A percentile compares a stretch with the other conserved stretches of the same genome.
Conservation (phyloP, 768 basidiomycete species). For the Vararia minispora region DNA sequence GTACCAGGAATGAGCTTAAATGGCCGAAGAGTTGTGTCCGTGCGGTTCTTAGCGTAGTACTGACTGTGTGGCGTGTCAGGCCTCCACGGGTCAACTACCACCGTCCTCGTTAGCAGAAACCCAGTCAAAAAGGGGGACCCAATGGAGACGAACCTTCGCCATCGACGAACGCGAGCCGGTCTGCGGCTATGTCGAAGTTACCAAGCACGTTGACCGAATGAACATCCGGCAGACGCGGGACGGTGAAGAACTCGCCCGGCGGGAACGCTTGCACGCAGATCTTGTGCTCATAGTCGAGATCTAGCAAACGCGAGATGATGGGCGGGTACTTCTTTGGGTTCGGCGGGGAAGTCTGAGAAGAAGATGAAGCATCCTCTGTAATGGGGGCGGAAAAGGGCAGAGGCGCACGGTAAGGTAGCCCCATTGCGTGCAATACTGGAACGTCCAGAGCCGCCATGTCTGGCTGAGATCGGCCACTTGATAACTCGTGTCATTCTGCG, state of each 20-base stretch:
- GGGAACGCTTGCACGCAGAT: slow-evolving; percentile 67
- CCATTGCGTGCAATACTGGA: slow-evolving; percentile 94
- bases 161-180: slow-evolving; percentile 81
- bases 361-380: neutral
- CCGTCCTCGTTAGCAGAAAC: neutral
- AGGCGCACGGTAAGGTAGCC: slow-evolving; percentile 73
- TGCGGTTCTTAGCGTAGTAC: slow-evolving; percentile 48
- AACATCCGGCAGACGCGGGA: slow-evolving; percentile 69
- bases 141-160: slow-evolving; percentile 47
- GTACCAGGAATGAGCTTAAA: slow-evolving; percentile 81
- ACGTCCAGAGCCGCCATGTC: slow-evolving; percentile 80
- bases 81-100: slow-evolving; percentile 79
- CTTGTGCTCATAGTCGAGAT: slow-evolving; percentile 58
- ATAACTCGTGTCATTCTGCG: slow-evolving; percentile 56
- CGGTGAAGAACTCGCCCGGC: slow-evolving; percentile 61
- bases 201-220: slow-evolving; percentile 76
- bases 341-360: slow-evolving; percentile 57
- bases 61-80: slow-evolving; percentile 76
- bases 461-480: slow-evolving; percentile 50
- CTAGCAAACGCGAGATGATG: slow-evolving; percentile 72
- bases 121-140: neutral
- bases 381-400: neutral
- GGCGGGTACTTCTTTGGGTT: slow-evolving; percentile 53
- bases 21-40: slow-evolving; percentile 64
- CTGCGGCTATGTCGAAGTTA: slow-evolving; percentile 72